Evolutionary conservation across 805 yeast genomes (phyloP).

Genomic region (Candida krabiensis): DNA sequence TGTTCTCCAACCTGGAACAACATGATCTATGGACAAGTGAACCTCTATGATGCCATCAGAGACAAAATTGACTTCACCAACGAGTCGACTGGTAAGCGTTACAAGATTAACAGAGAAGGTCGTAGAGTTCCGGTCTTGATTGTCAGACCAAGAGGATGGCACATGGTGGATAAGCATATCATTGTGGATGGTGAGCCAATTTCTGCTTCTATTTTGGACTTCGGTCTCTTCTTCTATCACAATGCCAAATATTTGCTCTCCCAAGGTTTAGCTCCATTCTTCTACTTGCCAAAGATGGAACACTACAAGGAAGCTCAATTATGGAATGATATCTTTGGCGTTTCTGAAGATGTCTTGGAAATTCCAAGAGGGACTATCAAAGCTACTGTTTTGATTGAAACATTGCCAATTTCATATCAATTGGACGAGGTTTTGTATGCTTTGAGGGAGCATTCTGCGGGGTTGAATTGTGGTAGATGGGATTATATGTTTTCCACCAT

Average conservation of each 20-base stretch:
- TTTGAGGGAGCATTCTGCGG: constrained; percentile 73
- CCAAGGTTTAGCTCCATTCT: constrained; percentile 77
- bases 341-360: constrained; percentile 68
- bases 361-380: constrained; percentile 75
- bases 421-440: constrained; percentile 82
- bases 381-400: constrained; percentile 80
- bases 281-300: constrained; percentile 84
- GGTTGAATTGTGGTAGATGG: constrained; percentile 89
- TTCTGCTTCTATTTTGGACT: constrained; percentile 75
- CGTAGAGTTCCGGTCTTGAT: constrained; percentile 73
- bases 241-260: constrained; percentile 63
- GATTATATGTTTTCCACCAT: constrained; percentile 82
- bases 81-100: constrained; percentile 37
- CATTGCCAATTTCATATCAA: constrained; percentile 83
- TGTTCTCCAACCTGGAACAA: constrained; percentile 83
- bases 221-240: constrained; percentile 75
- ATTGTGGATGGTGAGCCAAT: constrained; percentile 74
- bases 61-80: constrained; percentile 55
- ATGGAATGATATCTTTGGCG: constrained; percentile 80
- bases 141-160: constrained; percentile 91
- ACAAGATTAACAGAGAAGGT: constrained; percentile 42
- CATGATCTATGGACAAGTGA: constrained; percentile 78
- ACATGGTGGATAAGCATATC: constrained; percentile 72
- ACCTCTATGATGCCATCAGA: constrained; percentile 74
- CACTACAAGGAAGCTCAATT: constrained; percentile 79